Evolutionary conservation across 495 filamentous ascomycete genomes (phyloP), one percentile per base, ranked within the genome.

Genomic region (Penicillium riverlandense): DNA sequence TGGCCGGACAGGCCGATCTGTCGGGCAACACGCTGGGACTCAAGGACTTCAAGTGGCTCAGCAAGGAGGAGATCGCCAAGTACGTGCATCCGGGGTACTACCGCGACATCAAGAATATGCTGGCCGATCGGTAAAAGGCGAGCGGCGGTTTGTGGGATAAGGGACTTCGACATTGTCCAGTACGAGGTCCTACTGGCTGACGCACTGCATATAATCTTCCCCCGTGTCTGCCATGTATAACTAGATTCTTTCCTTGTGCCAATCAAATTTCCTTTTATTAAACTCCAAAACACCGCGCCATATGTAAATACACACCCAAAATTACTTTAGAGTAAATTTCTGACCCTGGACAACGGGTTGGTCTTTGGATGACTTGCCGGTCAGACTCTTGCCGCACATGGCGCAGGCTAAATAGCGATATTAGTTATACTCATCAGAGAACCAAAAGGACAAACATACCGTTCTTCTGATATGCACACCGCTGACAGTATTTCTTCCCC

Each of bases 1-100:
- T 97, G 86, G 87, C 88, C 35, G 92, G 92, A n/a, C 91, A 96
- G 69, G 88, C 82, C 5, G 79, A 96, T 63, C 65, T 97, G 42
- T 69, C 67, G 37, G 70, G 65, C 39, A 97, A 95, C 66, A 69
- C 67, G 50, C 73, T 85, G 38, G 83, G 83, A 13, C 59, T 92
- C 16, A 66, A 73, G 35, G 90, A 96, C 58, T 99, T 89, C 68
- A 80, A 86, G 66, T 99, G 92, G 92, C 66, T 96, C 49, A 80
- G 85, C 11, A 89, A 84, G 66, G 88, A 95, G 44, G 92, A 99
- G 77, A 72, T 96, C 35, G 47, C 80, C 55, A 68, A 81, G 52
- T 67, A 68, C 37, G 74, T 94, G 35, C 56, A 66, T 9, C 54
- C 61, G 13, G 69, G 75, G 42, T 92, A 95, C 63, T 96, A 78